phyloP scores from a whole-genome alignment of 2,329 filamentous ascomycete genomes.

The Rhinocladiella similis region DNA sequence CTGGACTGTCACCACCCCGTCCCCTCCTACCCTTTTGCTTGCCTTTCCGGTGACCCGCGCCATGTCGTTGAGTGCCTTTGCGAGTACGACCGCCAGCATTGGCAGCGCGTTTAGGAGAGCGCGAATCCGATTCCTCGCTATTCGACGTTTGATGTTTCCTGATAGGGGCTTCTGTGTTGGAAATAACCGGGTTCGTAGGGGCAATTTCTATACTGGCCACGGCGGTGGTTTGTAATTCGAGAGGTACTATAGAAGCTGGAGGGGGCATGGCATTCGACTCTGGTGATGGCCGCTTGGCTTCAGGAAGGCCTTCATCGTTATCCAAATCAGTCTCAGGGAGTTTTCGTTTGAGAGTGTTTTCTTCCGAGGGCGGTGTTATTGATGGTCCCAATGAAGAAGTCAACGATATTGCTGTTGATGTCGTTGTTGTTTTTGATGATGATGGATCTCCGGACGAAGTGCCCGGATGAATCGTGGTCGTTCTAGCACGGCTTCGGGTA shows the following conservation, averaged over 20 bases:
- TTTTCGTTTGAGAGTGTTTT: neutral
- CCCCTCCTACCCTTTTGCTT: constrained; percentile 30
- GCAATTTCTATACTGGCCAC: neutral
- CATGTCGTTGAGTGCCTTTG: constrained; percentile 27
- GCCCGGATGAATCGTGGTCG: neutral
- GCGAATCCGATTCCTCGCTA: constrained; percentile 11
- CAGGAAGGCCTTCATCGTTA: neutral
- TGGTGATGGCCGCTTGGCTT: neutral
- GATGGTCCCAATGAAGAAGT: neutral
- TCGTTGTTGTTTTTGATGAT: neutral
- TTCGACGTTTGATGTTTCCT: constrained; percentile 6
- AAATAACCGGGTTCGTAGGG: constrained; percentile 3
- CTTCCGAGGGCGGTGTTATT: neutral
- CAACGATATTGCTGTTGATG: neutral
- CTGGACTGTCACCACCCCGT: constrained; percentile 29
- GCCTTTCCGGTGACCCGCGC: constrained; percentile 34
- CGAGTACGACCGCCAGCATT: constrained; percentile 36
- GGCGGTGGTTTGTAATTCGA: neutral
- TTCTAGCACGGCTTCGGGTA: constrained; percentile 13
- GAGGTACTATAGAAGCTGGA: neutral
- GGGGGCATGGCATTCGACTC: neutral
- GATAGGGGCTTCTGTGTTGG: constrained; percentile 11
- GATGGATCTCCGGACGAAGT: neutral
- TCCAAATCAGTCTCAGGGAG: neutral
- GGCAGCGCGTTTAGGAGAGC: constrained; percentile 26